Evolutionary conservation across 2,329 filamentous ascomycete species (phyloP), one percentile per base, ranked within the genome.

Genomic region (Cryphonectria radicalis): DNA sequence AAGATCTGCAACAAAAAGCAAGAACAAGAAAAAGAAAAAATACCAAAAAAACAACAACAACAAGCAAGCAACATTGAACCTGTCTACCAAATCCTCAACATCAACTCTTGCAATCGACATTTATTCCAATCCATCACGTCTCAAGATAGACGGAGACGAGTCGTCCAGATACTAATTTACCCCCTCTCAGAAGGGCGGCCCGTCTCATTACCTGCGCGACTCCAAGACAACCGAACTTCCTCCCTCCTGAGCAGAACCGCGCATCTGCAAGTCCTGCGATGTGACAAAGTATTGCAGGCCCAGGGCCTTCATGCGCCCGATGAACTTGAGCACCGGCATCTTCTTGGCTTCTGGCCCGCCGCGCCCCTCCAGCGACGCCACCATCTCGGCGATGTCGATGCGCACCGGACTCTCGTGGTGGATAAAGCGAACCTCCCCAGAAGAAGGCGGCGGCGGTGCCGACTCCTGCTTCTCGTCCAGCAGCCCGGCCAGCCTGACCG

Each of bases 301-400:
- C 13, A 60, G 25, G 4, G 57, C 57, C 32, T 60, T 60, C 57
- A 60, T 60, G 11, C 57, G 57, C 57, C 57, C 57, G 19, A 60
- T 14, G 22, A 60, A 35, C 57, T 35, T 35, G 13, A 60, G 32
- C n/a, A 60, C 25, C 25, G 57, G 57, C n/a, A 60, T 60, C 6
- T 6, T 17, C 57, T 60, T 37, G 13, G 57, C 11, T 1, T 25
- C 25, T 10, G 25, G 14, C 25, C 57, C 57, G 7, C 25, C 8
- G 2, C 57, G 57, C 57, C 13, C 43, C 42, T 66, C 63, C 28
- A 60, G 14, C 13, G 28, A 14, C 11, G 57, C 57, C 14, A 37
- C 32, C 57, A 60, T 28, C 57, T 60, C 25, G 6, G 28, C 57
- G 19, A 60, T 19, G 5, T 60, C 57, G 32, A 60, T 60, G n/a